These are phyloP conservation scores for Amorphotheca resinae DNA, from an alignment of 495 filamentous ascomycete genomes.

Conservation along the genomic window DNA sequence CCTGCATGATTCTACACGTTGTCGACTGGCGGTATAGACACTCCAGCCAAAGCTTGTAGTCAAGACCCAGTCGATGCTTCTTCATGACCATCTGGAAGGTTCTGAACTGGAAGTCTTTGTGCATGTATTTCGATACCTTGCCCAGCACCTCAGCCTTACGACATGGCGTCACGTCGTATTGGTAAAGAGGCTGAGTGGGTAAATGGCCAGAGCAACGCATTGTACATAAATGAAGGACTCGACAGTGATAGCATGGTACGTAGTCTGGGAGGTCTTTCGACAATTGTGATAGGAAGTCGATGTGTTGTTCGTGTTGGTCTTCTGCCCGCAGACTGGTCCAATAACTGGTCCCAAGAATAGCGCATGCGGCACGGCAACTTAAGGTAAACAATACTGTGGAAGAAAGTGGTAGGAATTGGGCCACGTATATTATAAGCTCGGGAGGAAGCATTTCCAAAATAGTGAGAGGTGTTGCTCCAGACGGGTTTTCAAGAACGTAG, in stretches of 20 bases:
- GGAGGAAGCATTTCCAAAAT: neutral
- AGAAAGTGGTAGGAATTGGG: conserved; percentile 5
- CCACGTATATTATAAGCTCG: conserved; percentile 6
- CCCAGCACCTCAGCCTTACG: neutral
- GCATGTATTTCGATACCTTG: conserved; percentile 1
- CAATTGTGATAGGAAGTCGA: conserved; percentile 3
- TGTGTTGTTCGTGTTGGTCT: conserved; percentile 1
- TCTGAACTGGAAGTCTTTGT: neutral
- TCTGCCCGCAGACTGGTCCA: conserved; percentile 4
- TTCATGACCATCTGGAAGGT: conserved; percentile 6
- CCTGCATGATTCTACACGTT: neutral
- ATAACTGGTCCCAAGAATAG: conserved; percentile 2
- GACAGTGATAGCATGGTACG: conserved; percentile 8
- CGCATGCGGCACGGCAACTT: neutral
- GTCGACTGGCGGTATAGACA: neutral
- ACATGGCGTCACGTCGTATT: conserved; percentile 2
- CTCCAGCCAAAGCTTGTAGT: conserved; percentile 1
- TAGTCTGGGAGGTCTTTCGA: conserved; percentile 4
- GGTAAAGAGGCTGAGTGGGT: neutral
- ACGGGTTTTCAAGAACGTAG: too few species aligned
- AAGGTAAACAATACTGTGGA: conserved; percentile 5
- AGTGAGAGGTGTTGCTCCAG: too few species aligned
- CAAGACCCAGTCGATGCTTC: conserved; percentile 4
- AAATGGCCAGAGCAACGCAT: neutral
- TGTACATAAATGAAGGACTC: conserved; percentile 3